Base-by-base conservation (phyloP, 2,329 filamentous ascomycete species). In the Diaporthe aspalathi region DNA sequence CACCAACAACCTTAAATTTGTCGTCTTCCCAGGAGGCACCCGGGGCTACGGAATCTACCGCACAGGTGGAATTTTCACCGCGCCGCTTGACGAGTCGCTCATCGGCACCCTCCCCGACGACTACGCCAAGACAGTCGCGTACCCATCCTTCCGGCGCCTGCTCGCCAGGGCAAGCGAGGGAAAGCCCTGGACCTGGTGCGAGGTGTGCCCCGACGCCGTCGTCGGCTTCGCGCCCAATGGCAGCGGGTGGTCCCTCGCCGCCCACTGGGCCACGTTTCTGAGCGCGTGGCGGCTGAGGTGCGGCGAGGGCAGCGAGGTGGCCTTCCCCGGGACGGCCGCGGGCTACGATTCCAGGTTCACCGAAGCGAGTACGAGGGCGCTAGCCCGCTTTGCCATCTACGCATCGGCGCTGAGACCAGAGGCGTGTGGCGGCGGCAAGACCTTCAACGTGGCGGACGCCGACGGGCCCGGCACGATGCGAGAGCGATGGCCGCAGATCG, bases 221-320 rank as follows among this genome's bases (percentile, higher is more conserved):
- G 76, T 83, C 12, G 82, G 81, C 1, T 83, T 83, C 70, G 81
- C 79, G 2, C 82, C 81, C 3, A 80, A 81, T 29, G 81, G 81
- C 5, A 82, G 80, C 0, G 77, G 76, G 9, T 83, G 76, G 63
- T 79, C 77, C 0, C 74, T 83, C 3, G 80, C 81, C 0, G 75
- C 82, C 1, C 81, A 83, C 73, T 83, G 81, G 82, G 80, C 78
- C 1, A 80, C 81, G 70, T 83, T 81, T 43, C 77, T 83, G 1
- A 81, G 80, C 6, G 74, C 83, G 1, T 82, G 80, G 52, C 78
- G 78, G 1, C 67, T 76, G 47, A 79, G 78, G 5, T 75, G 81
- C 49, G 74, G 75, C n/a, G 43, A 63, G 20, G 40, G 17, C 12
- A 43, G 75, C 8, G 72, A 78, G 29, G 72, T 76, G 16, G 14